Evolutionary conservation across 768 basidiomycete species (phyloP).

Genomic region (Roridomyces roridus): DNA sequence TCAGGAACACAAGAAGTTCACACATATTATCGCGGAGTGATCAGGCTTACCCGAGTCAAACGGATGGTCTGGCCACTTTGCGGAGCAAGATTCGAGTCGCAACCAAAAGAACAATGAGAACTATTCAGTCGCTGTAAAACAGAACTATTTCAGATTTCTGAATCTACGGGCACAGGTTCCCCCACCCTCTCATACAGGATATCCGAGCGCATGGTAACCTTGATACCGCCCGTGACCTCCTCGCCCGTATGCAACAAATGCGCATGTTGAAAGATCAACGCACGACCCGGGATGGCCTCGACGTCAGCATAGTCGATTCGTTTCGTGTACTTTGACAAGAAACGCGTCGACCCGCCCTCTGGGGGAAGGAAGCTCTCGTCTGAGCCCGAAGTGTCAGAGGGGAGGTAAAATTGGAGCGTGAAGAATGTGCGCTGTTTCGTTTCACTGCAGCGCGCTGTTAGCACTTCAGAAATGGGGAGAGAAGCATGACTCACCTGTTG

Average conservation of each 20-base stretch:
- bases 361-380: slow-evolving; percentile 16
- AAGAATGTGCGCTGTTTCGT: too few species aligned
- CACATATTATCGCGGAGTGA: too few species aligned
- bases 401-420: slow-evolving; percentile 24
- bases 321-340: slow-evolving; percentile 2
- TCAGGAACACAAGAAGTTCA: too few species aligned
- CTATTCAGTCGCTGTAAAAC: too few species aligned
- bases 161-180: slow-evolving; percentile 8
- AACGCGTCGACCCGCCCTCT: slow-evolving; percentile 19
- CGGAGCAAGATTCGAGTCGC: too few species aligned
- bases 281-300: slow-evolving; percentile 15
- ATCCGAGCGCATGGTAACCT: too few species aligned
- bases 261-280: slow-evolving; percentile 24
- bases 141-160: too few species aligned
- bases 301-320: slow-evolving; percentile 12
- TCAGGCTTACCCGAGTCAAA: too few species aligned
- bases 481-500: slow-evolving; percentile 7
- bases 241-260: too few species aligned
- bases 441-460: not conserved
- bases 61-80: too few species aligned
- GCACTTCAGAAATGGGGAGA: not conserved
- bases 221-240: too few species aligned
- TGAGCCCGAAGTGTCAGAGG: slow-evolving; percentile 16
- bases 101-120: too few species aligned
- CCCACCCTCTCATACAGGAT: slow-evolving; percentile 23